Conservation (phyloP, 345 rosid genomes). For the Syzygium grande region DNA sequence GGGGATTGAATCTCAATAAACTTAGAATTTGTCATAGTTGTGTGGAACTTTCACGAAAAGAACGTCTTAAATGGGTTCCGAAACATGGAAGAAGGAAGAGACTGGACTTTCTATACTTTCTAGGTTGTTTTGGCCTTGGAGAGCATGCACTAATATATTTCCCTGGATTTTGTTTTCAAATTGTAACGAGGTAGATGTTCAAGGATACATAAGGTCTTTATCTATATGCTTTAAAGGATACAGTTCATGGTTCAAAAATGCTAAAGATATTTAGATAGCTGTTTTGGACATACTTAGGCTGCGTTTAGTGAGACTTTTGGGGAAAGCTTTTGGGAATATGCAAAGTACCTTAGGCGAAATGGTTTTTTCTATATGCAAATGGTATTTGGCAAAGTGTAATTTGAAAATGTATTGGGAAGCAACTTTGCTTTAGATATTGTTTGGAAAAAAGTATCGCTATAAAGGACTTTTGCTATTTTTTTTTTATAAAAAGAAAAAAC, state of each 20-base stretch:
- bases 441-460: background rate
- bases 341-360: background rate
- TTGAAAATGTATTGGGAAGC: background rate
- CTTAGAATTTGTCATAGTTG: background rate
- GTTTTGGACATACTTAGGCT: background rate
- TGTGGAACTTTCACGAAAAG: background rate
- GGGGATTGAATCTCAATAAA: background rate
- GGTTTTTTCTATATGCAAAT: background rate
- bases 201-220: background rate
- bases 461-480: background rate
- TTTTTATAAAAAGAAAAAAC: too few species aligned
- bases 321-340: background rate
- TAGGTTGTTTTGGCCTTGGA: background rate
- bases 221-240: background rate
- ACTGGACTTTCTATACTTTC: background rate
- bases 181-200: background rate
- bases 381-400: background rate
- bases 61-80: background rate
- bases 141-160: background rate
- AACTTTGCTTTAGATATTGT: background rate
- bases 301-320: background rate
- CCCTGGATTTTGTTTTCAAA: background rate
- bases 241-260: background rate
- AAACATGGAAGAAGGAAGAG: background rate
- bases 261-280: background rate